Base-by-base conservation (phyloP, 345 rosid species). In the Euphorbia tirucalli region DNA sequence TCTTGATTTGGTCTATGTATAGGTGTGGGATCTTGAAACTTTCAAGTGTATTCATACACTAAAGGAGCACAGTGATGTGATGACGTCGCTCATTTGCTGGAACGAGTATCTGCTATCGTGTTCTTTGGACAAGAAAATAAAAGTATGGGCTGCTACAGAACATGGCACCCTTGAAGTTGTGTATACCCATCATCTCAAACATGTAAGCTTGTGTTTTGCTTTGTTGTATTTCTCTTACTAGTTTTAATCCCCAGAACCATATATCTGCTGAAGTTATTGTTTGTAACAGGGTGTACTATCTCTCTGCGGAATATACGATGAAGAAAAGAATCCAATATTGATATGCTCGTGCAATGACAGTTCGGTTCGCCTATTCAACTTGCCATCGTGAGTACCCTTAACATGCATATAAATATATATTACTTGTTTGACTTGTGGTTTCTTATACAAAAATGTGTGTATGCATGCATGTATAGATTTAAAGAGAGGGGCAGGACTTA, bases 1-100 rank as follows among this genome's bases (percentile, higher is more conserved):
- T n/a, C n/a, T n/a, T n/a, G n/a, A n/a, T n/a, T n/a, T n/a, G n/a
- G n/a, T n/a, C n/a, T n/a, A n/a, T n/a, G n/a, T n/a, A n/a, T 71
- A 87, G 89, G 85, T 79, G n/a, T 90, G 91, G 96, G 88, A 87
- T 68, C 76, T 83, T 43, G 60, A 75, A 28, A 82, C 79, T 15
- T 58, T 84, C 54, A 75, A 73, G 71, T 82, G 85, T 66, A 75
- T 18, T 90, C 91, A 0, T 83, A 88, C 70, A 87, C 93, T 10
- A n/a, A n/a, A n/a, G n/a, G n/a, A n/a, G n/a, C n/a, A n/a, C n/a
- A n/a, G n/a, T n/a, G n/a, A n/a, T n/a, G n/a, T n/a, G n/a, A n/a
- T n/a, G n/a, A n/a, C n/a, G n/a, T n/a, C n/a, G n/a, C n/a, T n/a
- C n/a, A n/a, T n/a, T n/a, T n/a, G n/a, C n/a, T n/a, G n/a, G n/a